These are phyloP conservation scores for Picochlorum sp. DNA, from an alignment of 139 green algal species.

Conservation along the genomic window DNA sequence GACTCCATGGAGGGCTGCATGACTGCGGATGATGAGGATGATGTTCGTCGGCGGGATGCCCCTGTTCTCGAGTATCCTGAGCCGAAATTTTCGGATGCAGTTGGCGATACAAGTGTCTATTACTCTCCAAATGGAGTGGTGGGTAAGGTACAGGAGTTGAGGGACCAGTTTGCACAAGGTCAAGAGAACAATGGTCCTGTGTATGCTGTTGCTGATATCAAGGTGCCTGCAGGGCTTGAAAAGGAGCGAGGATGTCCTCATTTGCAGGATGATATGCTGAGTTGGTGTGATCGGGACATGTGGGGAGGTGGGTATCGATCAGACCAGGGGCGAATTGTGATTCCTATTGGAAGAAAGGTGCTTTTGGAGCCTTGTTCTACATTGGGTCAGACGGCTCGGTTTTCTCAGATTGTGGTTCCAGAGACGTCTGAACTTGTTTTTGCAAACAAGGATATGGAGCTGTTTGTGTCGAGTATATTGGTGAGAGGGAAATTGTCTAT, in stretches of 20 bases:
- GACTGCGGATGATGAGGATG: not conserved
- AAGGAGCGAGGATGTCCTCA: not conserved
- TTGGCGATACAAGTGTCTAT: not conserved
- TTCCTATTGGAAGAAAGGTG: not conserved
- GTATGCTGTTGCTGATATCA: no score
- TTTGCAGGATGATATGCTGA: not conserved
- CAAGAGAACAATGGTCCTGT: no score
- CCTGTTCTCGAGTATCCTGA: not conserved
- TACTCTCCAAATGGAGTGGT: not conserved
- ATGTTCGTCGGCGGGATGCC: not conserved
- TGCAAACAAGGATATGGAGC: not conserved
- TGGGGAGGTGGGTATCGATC: not conserved
- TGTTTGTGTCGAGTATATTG: not conserved
- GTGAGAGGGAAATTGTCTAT: not conserved
- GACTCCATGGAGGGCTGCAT: not conserved
- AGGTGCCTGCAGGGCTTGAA: no score
- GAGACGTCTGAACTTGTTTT: slow-evolving; percentile 1
- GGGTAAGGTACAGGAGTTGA: not conserved
- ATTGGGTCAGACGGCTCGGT: not conserved
- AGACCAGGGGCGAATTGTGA: not conserved
- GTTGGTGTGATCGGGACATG: not conserved
- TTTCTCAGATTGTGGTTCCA: not conserved
- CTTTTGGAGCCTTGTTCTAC: not conserved
- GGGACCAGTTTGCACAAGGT: not conserved
- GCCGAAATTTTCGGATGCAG: not conserved